Evolutionary conservation across 1,139 yeast genomes (phyloP), one percentile per base, ranked within the genome.

Genomic region (Kurtzmaniella quercitrusa): DNA sequence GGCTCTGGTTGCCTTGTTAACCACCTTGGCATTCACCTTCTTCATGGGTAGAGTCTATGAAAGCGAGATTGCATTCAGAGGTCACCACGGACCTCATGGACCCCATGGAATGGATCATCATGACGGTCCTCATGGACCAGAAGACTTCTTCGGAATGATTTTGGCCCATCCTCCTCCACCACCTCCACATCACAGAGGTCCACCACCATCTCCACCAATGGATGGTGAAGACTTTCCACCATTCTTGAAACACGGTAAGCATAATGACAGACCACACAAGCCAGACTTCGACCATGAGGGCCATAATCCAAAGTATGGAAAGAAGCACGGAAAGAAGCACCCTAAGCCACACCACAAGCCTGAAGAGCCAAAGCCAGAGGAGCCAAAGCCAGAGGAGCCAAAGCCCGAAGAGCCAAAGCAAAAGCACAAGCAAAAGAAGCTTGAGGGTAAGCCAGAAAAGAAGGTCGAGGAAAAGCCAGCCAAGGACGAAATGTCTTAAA

Each of bases 1-100:
- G 16, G n/a, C 16, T n/a, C 17, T 19, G 2, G 12, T 29, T 11
- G 9, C 38, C 10, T 12, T 38, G 12, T 34, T 40, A n/a, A 17
- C 25, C 16, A 10, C 40, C 4, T 17, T 25, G 14, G 18, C 29
- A 12, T 12, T 25, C 17, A 25, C 33, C 17, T 41, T 41, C 25
- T 16, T 9, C 2, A 27, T 38, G 25, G 44, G 44, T n/a, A 29
- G 44, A 31, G 17, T 25, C n/a, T 41, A 41, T 33, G 44, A 41
- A 29, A 14, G 27, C 11, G 33, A 6, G 18, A 14, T 31, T 6
- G 19, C 8, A 3, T 11, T 34, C n/a, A 19, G 27, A 19, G 23
- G 38, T 19, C 41, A 27, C 27, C 41, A 29, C 41, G 34, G 25
- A 9, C 38, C 38, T 18, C 38, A 15, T 9, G 15, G 25, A 8